phyloP scores from a whole-genome alignment of 768 basidiomycete genomes.

The Termitomyces titanicus region DNA sequence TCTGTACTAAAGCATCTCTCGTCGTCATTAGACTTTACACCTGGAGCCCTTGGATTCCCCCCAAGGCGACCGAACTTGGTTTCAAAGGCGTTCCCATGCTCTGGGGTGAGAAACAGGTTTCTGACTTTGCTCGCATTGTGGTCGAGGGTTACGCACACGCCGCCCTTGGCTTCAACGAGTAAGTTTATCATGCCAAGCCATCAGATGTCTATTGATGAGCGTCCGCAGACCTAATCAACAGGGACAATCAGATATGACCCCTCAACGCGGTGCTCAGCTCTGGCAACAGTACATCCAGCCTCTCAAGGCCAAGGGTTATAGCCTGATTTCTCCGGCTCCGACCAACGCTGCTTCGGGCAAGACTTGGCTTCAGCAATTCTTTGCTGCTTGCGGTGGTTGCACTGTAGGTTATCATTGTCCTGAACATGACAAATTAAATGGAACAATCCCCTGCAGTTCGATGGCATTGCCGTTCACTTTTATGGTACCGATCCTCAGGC shows the following conservation, averaged over 20 bases:
- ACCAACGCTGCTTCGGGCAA: constrained; percentile 58
- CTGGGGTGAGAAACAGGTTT: constrained; percentile 57
- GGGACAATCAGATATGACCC: constrained; percentile 58
- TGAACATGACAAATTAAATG: background rate
- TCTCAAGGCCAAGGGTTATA: constrained; percentile 51
- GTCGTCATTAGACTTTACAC: constrained; percentile 45
- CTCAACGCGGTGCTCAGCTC: constrained; percentile 43
- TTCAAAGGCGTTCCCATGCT: constrained; percentile 61
- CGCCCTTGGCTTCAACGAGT: constrained; percentile 77
- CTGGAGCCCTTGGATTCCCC: constrained; percentile 58
- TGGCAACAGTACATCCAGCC: constrained; percentile 65
- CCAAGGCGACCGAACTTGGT: constrained; percentile 38
- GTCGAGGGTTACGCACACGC: constrained; percentile 45
- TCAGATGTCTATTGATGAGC: background rate
- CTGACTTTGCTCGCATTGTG: constrained; percentile 44
- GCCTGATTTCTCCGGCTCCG: constrained; percentile 60
- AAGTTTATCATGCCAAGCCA: constrained; percentile 14
- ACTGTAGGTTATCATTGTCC: constrained; percentile 35
- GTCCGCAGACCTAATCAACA: constrained; percentile 60
- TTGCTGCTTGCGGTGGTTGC: constrained; percentile 49
- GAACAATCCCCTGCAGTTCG: constrained; percentile 36
- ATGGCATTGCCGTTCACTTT: constrained; percentile 59
- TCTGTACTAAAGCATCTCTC: background rate
- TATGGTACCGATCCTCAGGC: constrained; percentile 52
- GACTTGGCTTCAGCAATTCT: constrained; percentile 62